Conservation (phyloP, 805 yeast genomes). For the Huiozyma sinensis region DNA sequence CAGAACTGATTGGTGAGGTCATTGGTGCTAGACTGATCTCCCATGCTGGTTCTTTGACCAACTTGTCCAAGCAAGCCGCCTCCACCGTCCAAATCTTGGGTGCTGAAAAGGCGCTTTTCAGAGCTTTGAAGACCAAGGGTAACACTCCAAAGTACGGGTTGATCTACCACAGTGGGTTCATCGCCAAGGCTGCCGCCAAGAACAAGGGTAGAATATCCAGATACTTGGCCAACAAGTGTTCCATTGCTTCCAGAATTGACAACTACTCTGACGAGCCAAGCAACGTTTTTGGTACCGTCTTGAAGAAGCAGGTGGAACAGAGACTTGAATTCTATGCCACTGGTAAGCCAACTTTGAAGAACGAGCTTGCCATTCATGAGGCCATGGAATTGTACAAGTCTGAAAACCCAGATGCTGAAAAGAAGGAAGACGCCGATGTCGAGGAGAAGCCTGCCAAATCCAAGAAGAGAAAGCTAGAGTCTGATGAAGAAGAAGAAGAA, state of each 20-base stretch:
- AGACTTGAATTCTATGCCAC: conserved; percentile 92
- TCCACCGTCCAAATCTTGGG: conserved; percentile 97
- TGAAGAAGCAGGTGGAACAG: conserved; percentile 96
- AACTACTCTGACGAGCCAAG: conserved; percentile 93
- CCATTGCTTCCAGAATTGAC: conserved; percentile 97
- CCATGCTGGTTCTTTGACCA: conserved; percentile 96
- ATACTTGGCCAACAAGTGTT: conserved; percentile 96
- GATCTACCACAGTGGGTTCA: conserved; percentile 88
- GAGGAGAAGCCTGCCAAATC: conserved; percentile 8
- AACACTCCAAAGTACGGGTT: conserved; percentile 95
- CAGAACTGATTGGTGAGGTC: conserved; percentile 96
- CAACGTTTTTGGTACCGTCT: conserved; percentile 76
- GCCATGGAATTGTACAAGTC: conserved; percentile 61
- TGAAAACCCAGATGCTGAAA: conserved; percentile 34
- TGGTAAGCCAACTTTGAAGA: conserved; percentile 94
- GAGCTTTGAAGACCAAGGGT: conserved; percentile 94
- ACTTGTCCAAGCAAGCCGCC: conserved; percentile 95
- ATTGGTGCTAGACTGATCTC: conserved; percentile 98
- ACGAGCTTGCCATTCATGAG: conserved; percentile 84
- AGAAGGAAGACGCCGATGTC: conserved; percentile 8
- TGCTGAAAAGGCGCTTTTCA: conserved; percentile 93
- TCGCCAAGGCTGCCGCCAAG: conserved; percentile 88
- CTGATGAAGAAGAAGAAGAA: conserved; percentile 29
- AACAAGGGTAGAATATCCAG: conserved; percentile 99
- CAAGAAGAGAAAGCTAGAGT: conserved; percentile 23